These are phyloP conservation scores for Endocalyx cinctus DNA, from an alignment of 2,329 filamentous ascomycete genomes.

Conservation along the genomic window DNA sequence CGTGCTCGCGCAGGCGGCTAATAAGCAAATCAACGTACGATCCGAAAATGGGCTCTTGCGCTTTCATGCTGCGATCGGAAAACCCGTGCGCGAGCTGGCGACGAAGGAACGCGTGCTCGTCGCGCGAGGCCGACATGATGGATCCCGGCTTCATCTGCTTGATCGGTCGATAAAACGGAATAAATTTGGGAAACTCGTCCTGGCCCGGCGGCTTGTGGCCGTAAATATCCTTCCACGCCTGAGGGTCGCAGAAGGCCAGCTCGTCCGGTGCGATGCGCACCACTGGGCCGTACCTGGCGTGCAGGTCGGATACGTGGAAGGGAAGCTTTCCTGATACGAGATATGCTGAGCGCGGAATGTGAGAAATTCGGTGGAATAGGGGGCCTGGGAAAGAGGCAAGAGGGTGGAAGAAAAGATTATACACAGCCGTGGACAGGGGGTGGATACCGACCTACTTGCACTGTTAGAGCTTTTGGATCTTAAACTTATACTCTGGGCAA, in stretches of 20 bases:
- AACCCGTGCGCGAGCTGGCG: constrained; percentile 36
- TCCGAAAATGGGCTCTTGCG: constrained; percentile 35
- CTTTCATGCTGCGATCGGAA: constrained; percentile 33
- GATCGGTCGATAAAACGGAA: constrained; percentile 22
- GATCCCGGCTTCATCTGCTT: constrained; percentile 20
- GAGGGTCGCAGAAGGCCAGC: constrained; percentile 33
- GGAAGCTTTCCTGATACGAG: constrained; percentile 18
- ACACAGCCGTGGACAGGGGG: too few species aligned
- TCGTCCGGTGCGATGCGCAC: constrained; percentile 39
- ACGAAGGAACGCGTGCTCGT: constrained; percentile 29
- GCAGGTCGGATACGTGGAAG: constrained; percentile 23
- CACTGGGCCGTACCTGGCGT: constrained; percentile 33
- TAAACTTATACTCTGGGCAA: too few species aligned
- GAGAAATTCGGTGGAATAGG: constrained; percentile 19
- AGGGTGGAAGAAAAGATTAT: constrained; percentile 25
- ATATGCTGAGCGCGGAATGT: constrained; percentile 18
- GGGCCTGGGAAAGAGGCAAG: constrained; percentile 23
- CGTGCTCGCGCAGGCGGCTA: constrained; percentile 22
- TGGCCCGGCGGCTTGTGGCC: constrained; percentile 27
- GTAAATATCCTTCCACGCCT: constrained; percentile 37
- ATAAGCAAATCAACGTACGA: constrained; percentile 33
- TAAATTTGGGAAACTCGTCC: constrained; percentile 26
- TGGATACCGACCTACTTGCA: too few species aligned
- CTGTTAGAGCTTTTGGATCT: too few species aligned
- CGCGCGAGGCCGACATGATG: constrained; percentile 26